Evolutionary conservation across 495 filamentous ascomycete genomes (phyloP).

Genomic region (Penicillium riverlandense): DNA sequence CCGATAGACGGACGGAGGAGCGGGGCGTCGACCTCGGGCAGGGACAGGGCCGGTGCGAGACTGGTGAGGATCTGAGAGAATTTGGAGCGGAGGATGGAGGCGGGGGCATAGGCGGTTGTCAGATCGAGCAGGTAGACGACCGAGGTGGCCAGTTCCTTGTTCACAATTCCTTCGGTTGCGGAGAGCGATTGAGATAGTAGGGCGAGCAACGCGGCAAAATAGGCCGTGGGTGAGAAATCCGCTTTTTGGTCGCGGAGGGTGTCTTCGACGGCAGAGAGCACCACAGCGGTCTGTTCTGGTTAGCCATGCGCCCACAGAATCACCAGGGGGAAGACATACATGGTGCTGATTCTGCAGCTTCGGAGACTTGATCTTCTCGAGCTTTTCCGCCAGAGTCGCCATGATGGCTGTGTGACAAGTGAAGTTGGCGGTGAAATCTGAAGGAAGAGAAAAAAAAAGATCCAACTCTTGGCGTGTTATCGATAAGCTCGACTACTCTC

Average conservation of each 20-base stretch:
- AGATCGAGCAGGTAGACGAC: constrained; percentile 95
- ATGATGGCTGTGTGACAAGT: constrained; percentile 11
- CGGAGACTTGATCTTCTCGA: constrained; percentile 92
- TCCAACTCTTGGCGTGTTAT: constrained; percentile 28
- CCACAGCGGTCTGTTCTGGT: constrained; percentile 63
- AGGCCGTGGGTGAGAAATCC: constrained; percentile 76
- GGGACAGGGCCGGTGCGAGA: constrained; percentile 73
- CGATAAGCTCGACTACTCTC: constrained; percentile 5
- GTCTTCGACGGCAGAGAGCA: constrained; percentile 86
- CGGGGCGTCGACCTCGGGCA: constrained; percentile 79
- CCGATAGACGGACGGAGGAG: constrained; percentile 85
- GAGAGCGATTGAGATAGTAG: constrained; percentile 71
- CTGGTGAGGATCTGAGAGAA: constrained; percentile 87
- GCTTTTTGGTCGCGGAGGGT: constrained; percentile 82
- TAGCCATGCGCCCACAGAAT: neutral
- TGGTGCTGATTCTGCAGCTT: constrained; percentile 94
- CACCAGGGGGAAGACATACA: constrained; percentile 42
- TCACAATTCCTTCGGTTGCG: constrained; percentile 52
- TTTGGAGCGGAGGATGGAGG: constrained; percentile 80
- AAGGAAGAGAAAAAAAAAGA: constrained; percentile 29
- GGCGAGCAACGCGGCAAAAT: constrained; percentile 93
- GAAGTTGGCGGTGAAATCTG: constrained; percentile 20
- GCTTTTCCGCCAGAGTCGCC: constrained; percentile 79
- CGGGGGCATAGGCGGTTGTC: constrained; percentile 73
- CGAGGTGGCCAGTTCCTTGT: constrained; percentile 78